Percentiles rank a stretch among this genome's conserved stretches.
These are phyloP conservation scores for Dacryopinax spathularia DNA, from an alignment of 768 basidiomycete genomes.

Conservation along the genomic window DNA sequence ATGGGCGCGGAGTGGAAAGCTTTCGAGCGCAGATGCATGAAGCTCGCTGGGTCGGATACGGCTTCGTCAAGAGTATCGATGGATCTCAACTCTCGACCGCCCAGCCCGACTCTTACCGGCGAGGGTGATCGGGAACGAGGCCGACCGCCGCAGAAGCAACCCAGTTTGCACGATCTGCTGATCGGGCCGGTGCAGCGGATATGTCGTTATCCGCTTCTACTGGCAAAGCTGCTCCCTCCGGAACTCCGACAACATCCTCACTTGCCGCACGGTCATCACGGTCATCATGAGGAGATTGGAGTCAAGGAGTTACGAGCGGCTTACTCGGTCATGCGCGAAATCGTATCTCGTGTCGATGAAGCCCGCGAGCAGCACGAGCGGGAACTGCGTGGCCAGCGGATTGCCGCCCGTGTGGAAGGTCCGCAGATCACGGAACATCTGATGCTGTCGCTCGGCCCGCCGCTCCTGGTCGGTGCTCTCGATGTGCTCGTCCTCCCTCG, in stretches of 20 bases:
- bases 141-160: constrained; percentile 7
- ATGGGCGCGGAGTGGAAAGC: constrained; percentile 63
- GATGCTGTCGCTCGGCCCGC: constrained; percentile 55
- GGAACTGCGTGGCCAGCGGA: constrained; percentile 1
- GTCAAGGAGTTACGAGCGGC: constrained; percentile 32
- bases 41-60: constrained; percentile 29
- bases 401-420: constrained; percentile 8
- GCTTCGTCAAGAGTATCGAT: constrained; percentile 8
- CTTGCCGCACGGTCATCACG: background rate
- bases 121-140: constrained; percentile 11
- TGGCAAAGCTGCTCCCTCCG: constrained; percentile 46
- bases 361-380: constrained; percentile 53
- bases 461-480: constrained; percentile 67
- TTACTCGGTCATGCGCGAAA: constrained; percentile 42
- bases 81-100: background rate
- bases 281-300: background rate
- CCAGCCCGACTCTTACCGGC: constrained; percentile 6
- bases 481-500: constrained; percentile 48
- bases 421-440: constrained; percentile 13
- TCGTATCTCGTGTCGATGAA: constrained; percentile 67
- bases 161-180: constrained; percentile 60
- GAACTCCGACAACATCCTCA: constrained; percentile 11
- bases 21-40: constrained; percentile 66
- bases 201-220: constrained; percentile 85
- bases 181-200: constrained; percentile 96